These are phyloP conservation scores for Stentor roeselii DNA, from an alignment of 73 alveolate genomes.

Conservation along the genomic window DNA sequence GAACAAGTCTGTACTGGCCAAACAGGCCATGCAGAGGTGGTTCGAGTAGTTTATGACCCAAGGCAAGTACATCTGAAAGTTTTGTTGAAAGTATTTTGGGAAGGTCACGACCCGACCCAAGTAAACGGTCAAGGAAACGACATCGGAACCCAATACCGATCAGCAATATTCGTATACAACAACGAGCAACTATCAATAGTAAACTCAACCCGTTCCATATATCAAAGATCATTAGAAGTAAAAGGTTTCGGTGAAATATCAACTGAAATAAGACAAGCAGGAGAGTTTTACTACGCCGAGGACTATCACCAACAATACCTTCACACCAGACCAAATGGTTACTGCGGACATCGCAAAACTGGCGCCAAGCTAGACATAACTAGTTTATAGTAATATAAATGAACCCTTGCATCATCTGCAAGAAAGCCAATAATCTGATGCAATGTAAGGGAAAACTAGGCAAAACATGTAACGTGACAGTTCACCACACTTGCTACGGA, in stretches of 20 bases:
- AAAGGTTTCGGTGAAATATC: neutral
- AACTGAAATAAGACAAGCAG: slow-evolving; percentile 3
- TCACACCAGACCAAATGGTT: neutral
- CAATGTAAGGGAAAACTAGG: neutral
- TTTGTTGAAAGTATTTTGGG: slow-evolving; percentile 55
- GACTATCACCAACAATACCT: slow-evolving; percentile 17
- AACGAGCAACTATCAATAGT: slow-evolving; percentile 19
- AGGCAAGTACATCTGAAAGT: slow-evolving; percentile 32
- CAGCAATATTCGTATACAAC: slow-evolving; percentile 31
- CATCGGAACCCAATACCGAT: slow-evolving; percentile 59
- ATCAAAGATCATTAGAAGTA: neutral
- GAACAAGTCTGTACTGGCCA: slow-evolving; percentile 39
- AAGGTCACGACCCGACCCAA: slow-evolving; percentile 65
- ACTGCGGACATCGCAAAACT: slow-evolving; percentile 11
- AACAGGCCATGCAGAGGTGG: slow-evolving; percentile 41
- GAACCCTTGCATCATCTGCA: neutral
- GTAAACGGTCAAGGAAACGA: slow-evolving; percentile 67
- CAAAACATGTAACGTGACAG: neutral
- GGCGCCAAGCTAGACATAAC: neutral
- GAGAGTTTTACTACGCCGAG: neutral
- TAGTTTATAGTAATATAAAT: no score
- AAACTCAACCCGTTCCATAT: neutral
- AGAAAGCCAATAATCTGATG: neutral
- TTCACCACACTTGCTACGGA: neutral
- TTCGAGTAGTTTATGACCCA: slow-evolving; percentile 41